Conservation (phyloP, 1,284 basidiomycete genomes). For the Xerocomus cyaneibrunnescens region DNA sequence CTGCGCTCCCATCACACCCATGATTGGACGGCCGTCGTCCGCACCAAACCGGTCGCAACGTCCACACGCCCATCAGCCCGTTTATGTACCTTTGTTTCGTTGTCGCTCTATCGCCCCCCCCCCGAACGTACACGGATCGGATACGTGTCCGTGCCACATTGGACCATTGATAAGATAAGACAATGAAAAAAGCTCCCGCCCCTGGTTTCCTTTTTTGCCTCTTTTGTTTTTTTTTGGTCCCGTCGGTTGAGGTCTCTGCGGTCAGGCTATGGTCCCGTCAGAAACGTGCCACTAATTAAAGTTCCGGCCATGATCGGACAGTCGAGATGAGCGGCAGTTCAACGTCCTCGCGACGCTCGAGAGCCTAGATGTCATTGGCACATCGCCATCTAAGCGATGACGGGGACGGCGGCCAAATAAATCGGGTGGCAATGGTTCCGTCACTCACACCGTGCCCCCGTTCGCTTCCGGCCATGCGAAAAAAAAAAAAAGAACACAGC, state of each 20-base stretch:
- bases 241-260: conserved; percentile 6
- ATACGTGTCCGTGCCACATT: conserved; percentile 29
- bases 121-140: conserved; percentile 7
- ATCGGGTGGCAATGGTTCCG: background rate
- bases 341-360: background rate
- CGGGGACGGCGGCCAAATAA: background rate
- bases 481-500: background rate
- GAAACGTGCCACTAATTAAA: conserved; percentile 14
- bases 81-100: conserved; percentile 8
- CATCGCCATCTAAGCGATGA: background rate
- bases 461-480: conserved; percentile 18
- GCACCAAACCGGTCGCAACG: conserved; percentile 14
- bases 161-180: conserved; percentile 34
- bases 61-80: conserved; percentile 5
- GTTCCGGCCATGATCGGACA: conserved; percentile 13
- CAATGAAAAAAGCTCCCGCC: conserved; percentile 16
- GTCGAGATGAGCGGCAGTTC: conserved; percentile 5
- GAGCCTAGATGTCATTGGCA: background rate
- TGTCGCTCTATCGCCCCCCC: conserved; percentile 26
- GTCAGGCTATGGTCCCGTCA: conserved; percentile 4
- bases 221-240: conserved; percentile 13
- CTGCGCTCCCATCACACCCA: conserved; percentile 5
- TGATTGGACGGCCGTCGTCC: conserved; percentile 9
- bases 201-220: conserved; percentile 16
- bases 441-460: conserved; percentile 3